Conservation (phyloP, 345 rosid genomes). For the Draba incana region DNA sequence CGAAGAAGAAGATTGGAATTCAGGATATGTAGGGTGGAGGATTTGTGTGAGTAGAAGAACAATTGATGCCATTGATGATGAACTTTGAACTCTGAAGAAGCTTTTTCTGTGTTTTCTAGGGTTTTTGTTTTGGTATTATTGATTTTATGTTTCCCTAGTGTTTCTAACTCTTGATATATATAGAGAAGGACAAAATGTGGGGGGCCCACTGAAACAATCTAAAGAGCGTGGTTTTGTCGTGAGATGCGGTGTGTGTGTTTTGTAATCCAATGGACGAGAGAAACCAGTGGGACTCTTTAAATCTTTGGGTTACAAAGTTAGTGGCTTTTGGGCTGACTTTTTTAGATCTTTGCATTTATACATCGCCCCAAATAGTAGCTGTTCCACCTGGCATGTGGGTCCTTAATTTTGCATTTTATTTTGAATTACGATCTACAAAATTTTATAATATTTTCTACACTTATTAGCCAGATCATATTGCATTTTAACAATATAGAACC, state of each 20-base stretch:
- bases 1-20: conserved; percentile 6
- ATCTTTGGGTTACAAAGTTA: conserved; percentile 23
- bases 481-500: not conserved
- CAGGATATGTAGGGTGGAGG: conserved; percentile 37
- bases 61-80: conserved; percentile 44
- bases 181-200: not conserved
- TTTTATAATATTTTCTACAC: not conserved
- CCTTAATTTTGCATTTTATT: not conserved
- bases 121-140: conserved; percentile 7
- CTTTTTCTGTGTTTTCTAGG: conserved; percentile 16
- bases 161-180: not conserved
- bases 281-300: conserved; percentile 18
- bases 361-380: conserved; percentile 35
- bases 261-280: conserved; percentile 16
- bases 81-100: not conserved
- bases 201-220: conserved; percentile 1
- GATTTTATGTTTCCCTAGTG: not conserved
- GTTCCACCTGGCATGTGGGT: conserved; percentile 16
- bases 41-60: conserved; percentile 42
- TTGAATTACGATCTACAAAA: not conserved
- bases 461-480: not conserved
- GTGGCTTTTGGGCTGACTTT: conserved; percentile 36
- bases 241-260: not conserved
- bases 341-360: conserved; percentile 29
- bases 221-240: conserved; percentile 24